Evolutionary conservation across 352 stramenopile species (phyloP), one percentile per base, ranked within the genome.

Genomic region (Blastocystis sp.): DNA sequence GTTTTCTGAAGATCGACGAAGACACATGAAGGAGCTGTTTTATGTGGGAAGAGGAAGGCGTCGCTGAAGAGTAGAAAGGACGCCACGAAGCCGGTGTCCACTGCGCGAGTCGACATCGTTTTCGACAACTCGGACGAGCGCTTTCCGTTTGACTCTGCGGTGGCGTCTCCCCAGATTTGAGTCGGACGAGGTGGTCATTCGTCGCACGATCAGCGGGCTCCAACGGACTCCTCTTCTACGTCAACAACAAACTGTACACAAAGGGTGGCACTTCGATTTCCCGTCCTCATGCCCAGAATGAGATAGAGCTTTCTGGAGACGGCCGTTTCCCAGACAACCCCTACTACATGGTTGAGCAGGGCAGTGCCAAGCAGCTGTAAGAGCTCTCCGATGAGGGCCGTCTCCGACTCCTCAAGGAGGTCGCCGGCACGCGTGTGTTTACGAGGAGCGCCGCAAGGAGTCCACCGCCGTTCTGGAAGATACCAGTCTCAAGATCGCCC

Each of bases 311-410:
- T 99, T 76, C 92, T 99, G 10, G 97, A 99, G 90, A 98, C 94
- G 62, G 97, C 97, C 0, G 97, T 99, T 90, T 98, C 95, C 21
- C 96, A 84, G 95, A 93, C 40, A 99, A 99, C 91, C 97, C 97
- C n/a, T 99, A 99, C 91, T 99, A 99, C 90, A 99, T 99, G 88
- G 97, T 99, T 61, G 95, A 99, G 90, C 97, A 99, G 91, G 97
- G 97, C 43, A 99, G 99, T 88, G 96, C 99, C 28, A 98, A 98
- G 88, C 94, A 94, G 10, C 90, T 99, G 23, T 97, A 95, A 41
- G 92, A 98, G 45, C 99, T 99, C 97, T 95, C 94, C n/a, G 97
- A 99, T 91, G 90, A 90, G 1, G 95, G 99, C 89, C 92, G 97
- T 48, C 91, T 99, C 3, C 93, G 97, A 76, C 91, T 99, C 67